These are phyloP conservation scores for Globisporangium nagaii DNA, from an alignment of 352 stramenopile genomes.

Conservation along the genomic window DNA sequence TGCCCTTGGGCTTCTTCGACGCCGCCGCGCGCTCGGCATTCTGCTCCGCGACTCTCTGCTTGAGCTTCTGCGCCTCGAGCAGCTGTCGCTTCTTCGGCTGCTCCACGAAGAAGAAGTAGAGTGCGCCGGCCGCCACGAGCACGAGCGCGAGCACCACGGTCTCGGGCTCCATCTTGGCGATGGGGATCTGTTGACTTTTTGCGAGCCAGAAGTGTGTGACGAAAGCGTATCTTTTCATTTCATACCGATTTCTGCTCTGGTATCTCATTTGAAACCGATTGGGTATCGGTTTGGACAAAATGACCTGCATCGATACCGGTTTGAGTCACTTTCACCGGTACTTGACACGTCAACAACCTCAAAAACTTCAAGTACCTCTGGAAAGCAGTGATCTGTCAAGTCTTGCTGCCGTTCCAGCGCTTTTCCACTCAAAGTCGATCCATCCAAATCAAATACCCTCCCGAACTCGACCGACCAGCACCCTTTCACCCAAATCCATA, in stretches of 20 bases:
- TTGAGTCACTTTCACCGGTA: too few species aligned
- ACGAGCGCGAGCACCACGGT: slow-evolving; percentile 49
- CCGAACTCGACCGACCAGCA: too few species aligned
- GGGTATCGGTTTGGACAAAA: background rate
- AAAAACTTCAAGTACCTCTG: slow-evolving; percentile 6
- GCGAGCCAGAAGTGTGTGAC: background rate
- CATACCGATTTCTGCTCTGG: background rate
- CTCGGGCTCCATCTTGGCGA: slow-evolving; percentile 17
- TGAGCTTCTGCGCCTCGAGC: slow-evolving; percentile 22
- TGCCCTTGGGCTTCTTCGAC: slow-evolving; percentile 58
- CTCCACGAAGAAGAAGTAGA: slow-evolving; percentile 66
- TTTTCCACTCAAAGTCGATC: background rate
- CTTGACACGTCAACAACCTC: slow-evolving; percentile 2
- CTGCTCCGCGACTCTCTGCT: slow-evolving; percentile 48
- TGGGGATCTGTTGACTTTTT: background rate
- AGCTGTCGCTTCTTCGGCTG: slow-evolving; percentile 34
- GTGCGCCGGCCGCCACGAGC: slow-evolving; percentile 40
- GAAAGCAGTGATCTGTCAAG: background rate
- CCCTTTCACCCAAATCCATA: background rate
- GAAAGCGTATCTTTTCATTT: background rate
- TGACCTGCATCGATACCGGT: too few species aligned
- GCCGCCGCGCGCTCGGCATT: slow-evolving; percentile 38
- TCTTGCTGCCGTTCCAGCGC: too few species aligned
- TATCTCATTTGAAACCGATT: background rate
- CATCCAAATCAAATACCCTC: background rate